Base-by-base conservation (phyloP, 805 yeast genomes). In the Candida stauntonica region DNA sequence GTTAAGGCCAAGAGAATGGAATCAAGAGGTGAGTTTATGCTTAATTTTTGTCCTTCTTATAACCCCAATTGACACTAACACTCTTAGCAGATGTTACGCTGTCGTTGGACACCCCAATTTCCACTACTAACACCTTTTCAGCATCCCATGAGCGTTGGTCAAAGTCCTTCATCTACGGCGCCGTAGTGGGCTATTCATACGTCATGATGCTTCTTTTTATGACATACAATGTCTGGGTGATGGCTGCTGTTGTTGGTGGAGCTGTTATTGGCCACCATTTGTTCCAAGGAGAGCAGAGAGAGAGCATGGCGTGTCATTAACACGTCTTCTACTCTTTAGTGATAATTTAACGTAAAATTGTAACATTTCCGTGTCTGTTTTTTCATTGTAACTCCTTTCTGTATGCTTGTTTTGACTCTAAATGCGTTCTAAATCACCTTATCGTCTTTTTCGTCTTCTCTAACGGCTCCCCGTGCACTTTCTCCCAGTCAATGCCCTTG, bases 171-270 rank as follows among this genome's bases (percentile, higher is more conserved):
- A 48, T 71, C 26, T 83, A 83, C 54, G 88, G 81, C 1, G 43
- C 74, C 8, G 85, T 80, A 52, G 85, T 82, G 5, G 79, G 79
- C 1, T 81, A 77, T 52, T 79, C 87, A 4, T 81, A 82, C 52
- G 63, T 79, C 65, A 62, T 79, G 51, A 85, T 86, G 95, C 71
- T 85, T 48, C 75, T 86, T 0, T 86, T 85, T 50, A 86, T 86
- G 95, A 83, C 91, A 5, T 86, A 82, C 58, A 85, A 85, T 55
- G 86, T 91, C 11, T 86, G 89, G 89, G 72, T 79, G 24, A 84
- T 85, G 93, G 33, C 76, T 7, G 78, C 91, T 3, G 84, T 83
- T 8, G 78, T 76, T 1, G 46, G 70, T 2, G 95, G 95, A 2
- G 93, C 93, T 2, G 70, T 68, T n/a, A 17, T 75, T 18, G 95